Evolutionary conservation across 805 yeast species (phyloP).

Genomic region (Saccharomycopsis fermentans): DNA sequence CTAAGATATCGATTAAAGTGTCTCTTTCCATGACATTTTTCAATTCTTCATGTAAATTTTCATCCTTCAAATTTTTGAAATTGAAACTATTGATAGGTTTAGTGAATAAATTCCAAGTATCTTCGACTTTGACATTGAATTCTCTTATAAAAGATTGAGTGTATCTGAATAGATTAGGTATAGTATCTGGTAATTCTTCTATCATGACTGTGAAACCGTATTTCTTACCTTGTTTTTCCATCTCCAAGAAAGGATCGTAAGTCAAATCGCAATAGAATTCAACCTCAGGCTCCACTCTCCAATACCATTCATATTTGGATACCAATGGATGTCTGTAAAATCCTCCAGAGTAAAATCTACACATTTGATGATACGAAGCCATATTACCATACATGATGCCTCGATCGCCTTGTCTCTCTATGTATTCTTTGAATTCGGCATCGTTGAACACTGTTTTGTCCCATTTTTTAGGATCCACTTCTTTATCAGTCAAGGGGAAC

Average conservation of each 20-base stretch:
- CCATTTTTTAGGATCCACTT: conserved; percentile 19
- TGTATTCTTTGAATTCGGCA: conserved; percentile 37
- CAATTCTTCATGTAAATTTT: conserved; percentile 22
- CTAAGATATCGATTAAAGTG: conserved; percentile 24
- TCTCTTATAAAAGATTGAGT: conserved; percentile 54
- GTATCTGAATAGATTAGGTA: conserved; percentile 69
- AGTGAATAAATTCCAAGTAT: conserved; percentile 61
- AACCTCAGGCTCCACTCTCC: conserved; percentile 94
- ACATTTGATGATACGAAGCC: conserved; percentile 87
- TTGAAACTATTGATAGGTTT: conserved; percentile 29
- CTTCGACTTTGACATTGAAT: conserved; percentile 39
- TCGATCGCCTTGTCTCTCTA: conserved; percentile 72
- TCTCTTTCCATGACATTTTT: conserved; percentile 16
- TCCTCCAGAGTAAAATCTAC: conserved; percentile 79
- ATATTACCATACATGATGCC: conserved; percentile 75
- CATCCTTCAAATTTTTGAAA: conserved; percentile 25
- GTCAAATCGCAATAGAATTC: conserved; percentile 84
- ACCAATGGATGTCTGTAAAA: conserved; percentile 76
- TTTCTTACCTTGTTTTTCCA: conserved; percentile 57
- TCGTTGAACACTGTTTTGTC: conserved; percentile 14
- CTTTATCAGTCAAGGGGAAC: conserved; percentile 34
- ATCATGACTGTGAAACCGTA: conserved; percentile 82
- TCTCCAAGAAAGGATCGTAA: conserved; percentile 81
- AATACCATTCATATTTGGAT: conserved; percentile 72
- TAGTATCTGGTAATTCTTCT: conserved; percentile 69